A percentile compares a stretch with the other conserved stretches of the same genome.
phyloP scores from a whole-genome alignment of 306 rosid genomes.

The Ceratonia siliqua region DNA sequence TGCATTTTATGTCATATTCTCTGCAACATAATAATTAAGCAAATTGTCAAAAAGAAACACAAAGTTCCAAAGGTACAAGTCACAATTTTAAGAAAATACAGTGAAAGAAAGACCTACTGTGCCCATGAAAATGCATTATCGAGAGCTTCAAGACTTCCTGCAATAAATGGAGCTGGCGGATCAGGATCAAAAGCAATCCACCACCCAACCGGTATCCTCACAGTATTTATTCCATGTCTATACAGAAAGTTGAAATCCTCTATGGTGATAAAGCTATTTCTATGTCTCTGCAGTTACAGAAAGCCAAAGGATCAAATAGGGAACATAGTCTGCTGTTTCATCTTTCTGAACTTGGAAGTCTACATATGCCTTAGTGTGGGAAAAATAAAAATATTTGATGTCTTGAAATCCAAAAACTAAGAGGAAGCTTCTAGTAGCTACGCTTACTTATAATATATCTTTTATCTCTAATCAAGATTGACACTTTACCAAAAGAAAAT shows the following conservation, averaged over 20 bases:
- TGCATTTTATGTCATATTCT: slow-evolving; percentile 72
- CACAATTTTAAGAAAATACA: slow-evolving; percentile 23
- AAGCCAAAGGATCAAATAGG: slow-evolving; percentile 32
- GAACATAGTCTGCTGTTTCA: slow-evolving; percentile 21
- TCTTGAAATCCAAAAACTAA: not conserved
- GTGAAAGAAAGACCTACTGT: slow-evolving; percentile 62
- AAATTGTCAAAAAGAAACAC: slow-evolving; percentile 24
- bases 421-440: not conserved
- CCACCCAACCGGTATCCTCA: slow-evolving; percentile 98
- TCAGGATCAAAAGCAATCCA: slow-evolving; percentile 97
- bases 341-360: not conserved
- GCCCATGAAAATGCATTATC: slow-evolving; percentile 98
- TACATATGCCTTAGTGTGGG: not conserved
- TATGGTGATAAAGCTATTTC: slow-evolving; percentile 70
- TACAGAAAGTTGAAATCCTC: slow-evolving; percentile 82
- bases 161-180: slow-evolving; percentile 89
- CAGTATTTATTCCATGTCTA: slow-evolving; percentile 87
- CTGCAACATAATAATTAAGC: slow-evolving; percentile 50
- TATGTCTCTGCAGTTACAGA: slow-evolving; percentile 73
- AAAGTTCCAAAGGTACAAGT: slow-evolving; percentile 22
- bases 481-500: too few species aligned
- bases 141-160: slow-evolving; percentile 85
- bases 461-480: not conserved
- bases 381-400: not conserved
- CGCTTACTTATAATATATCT: not conserved